Evolutionary conservation across 2,329 filamentous ascomycete genomes (phyloP).

Genomic region (Exophiala dermatitidis): DNA sequence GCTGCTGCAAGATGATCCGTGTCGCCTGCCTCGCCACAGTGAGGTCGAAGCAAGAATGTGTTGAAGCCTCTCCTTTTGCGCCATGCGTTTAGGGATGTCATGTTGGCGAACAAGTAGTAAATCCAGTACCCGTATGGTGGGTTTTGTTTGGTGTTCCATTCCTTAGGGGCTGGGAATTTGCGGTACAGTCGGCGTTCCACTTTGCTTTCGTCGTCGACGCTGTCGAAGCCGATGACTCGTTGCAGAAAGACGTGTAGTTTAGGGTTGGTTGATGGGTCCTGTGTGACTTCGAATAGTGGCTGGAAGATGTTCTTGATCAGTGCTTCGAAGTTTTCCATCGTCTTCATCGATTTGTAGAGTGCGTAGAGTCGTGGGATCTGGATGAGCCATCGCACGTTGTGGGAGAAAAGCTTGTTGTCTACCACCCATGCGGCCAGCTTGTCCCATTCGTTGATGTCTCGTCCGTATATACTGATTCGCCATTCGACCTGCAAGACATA

Average conservation of each 20-base stretch:
- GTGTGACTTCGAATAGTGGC: constrained; percentile 89
- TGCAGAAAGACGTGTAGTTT: constrained; percentile 94
- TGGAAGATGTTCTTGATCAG: constrained; percentile 87
- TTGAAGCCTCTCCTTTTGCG: constrained; percentile 89
- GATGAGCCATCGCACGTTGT: constrained; percentile 94
- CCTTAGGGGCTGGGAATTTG: constrained; percentile 85
- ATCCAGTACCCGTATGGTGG: constrained; percentile 99
- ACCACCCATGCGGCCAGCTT: constrained; percentile 96
- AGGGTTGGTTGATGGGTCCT: constrained; percentile 74
- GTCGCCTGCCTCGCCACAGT: constrained; percentile 94
- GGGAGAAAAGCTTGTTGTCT: constrained; percentile 95
- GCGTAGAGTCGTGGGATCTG: constrained; percentile 92
- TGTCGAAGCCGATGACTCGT: constrained; percentile 92
- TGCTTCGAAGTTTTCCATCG: constrained; percentile 86
- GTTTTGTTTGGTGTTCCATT: constrained; percentile 89
- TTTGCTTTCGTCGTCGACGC: constrained; percentile 97
- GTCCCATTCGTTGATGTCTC: constrained; percentile 90
- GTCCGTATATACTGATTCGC: constrained; percentile 95
- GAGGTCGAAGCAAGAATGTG: constrained; percentile 84
- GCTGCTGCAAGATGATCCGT: constrained; percentile 92
- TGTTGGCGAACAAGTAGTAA: constrained; percentile 93
- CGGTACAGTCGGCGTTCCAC: constrained; percentile 86
- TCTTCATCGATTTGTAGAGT: constrained; percentile 81
- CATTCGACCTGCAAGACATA: constrained; percentile 60
- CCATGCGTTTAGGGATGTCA: constrained; percentile 85